Conservation (phyloP, 2,329 filamentous ascomycete genomes). For the Xylaria sp. region DNA sequence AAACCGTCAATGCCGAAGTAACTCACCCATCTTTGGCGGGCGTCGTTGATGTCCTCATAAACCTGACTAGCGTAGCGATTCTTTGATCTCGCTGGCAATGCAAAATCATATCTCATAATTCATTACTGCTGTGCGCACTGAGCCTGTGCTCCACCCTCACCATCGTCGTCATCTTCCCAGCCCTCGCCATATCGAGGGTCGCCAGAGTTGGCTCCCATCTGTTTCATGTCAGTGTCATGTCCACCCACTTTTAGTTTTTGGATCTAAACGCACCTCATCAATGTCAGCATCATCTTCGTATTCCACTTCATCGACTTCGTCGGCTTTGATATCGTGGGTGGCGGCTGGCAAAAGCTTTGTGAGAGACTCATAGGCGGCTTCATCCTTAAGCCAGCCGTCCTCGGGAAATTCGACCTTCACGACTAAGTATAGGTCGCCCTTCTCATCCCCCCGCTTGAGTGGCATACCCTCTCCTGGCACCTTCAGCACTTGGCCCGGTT, state of each 20-base stretch:
- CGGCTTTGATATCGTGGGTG: constrained; percentile 69
- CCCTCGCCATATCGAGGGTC: constrained; percentile 72
- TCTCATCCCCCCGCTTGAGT: constrained; percentile 81
- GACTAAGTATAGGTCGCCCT: constrained; percentile 87
- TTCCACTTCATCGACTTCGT: constrained; percentile 86
- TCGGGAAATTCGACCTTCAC: constrained; percentile 91
- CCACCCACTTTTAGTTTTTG: not conserved
- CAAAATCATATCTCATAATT: constrained; percentile 46
- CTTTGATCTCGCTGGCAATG: constrained; percentile 35
- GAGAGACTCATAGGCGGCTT: constrained; percentile 76
- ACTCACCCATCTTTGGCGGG: constrained; percentile 15
- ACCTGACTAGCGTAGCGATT: constrained; percentile 27
- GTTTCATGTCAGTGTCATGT: constrained; percentile 8
- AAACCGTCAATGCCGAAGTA: constrained; percentile 10
- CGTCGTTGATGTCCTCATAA: constrained; percentile 18
- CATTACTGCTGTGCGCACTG: constrained; percentile 79
- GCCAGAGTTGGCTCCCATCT: constrained; percentile 78
- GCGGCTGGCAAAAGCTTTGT: constrained; percentile 78
- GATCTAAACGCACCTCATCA: constrained; percentile 69
- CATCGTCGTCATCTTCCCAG: constrained; percentile 79
- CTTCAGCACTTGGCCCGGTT: constrained; percentile 86
- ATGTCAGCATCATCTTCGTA: constrained; percentile 86
- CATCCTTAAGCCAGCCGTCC: constrained; percentile 80
- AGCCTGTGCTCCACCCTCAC: constrained; percentile 70
- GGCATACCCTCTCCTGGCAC: constrained; percentile 95